Evolutionary conservation across 306 rosid species (phyloP).

Genomic region (Lupinus albus): DNA sequence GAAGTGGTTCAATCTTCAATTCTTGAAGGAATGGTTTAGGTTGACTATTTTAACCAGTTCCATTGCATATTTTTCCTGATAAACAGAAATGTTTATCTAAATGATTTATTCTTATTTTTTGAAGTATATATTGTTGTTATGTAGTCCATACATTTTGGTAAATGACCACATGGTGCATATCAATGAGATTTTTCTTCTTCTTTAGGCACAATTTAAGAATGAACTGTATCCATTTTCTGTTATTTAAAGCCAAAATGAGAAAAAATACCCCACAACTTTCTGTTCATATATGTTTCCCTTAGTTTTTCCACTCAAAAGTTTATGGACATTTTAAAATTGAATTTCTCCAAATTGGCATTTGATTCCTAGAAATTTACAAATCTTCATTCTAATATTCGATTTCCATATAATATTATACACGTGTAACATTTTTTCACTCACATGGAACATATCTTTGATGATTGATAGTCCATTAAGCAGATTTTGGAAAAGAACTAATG

Average conservation of each 20-base stretch:
- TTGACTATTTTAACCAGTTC: not conserved
- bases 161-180: not conserved
- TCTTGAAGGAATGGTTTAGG: not conserved
- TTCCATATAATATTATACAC: not conserved
- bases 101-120: not conserved
- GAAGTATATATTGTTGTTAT: not conserved
- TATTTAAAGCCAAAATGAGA: not conserved
- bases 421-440: not conserved
- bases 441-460: not conserved
- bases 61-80: not conserved
- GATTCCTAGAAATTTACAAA: conserved; percentile 8
- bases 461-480: not conserved
- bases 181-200: not conserved
- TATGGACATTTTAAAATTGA: not conserved
- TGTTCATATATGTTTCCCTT: not conserved
- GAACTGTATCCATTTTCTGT: not conserved
- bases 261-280: not conserved
- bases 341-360: not conserved
- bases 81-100: not conserved
- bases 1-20: conserved; percentile 1
- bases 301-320: not conserved
- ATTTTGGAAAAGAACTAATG: not conserved
- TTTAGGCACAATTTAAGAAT: not conserved
- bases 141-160: not conserved
- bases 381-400: not conserved